A percentile compares a stretch with the other conserved stretches of the same genome.
These are phyloP conservation scores for Colletotrichum lentis DNA, from an alignment of 2,329 filamentous ascomycete genomes.

Conservation along the genomic window DNA sequence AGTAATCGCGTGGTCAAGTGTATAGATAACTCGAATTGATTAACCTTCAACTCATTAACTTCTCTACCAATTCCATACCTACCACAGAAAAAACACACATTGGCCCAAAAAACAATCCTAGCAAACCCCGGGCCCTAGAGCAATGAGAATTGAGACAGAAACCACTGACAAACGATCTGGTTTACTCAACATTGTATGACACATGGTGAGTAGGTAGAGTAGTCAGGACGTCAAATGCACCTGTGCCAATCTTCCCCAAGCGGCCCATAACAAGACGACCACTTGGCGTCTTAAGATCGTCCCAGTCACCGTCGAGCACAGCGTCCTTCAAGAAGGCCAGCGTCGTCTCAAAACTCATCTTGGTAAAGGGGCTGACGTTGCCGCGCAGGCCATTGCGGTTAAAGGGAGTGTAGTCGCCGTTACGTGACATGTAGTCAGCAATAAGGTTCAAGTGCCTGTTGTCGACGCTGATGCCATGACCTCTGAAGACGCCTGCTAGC, in stretches of 20 bases:
- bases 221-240: conserved; percentile 87
- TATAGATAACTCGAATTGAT: background rate
- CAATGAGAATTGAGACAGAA: conserved; percentile 5
- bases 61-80: conserved; percentile 26
- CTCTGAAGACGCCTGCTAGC: conserved; percentile 83
- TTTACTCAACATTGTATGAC: conserved; percentile 29
- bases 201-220: conserved; percentile 62
- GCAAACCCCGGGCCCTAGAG: conserved; percentile 15
- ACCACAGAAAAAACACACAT: conserved; percentile 24
- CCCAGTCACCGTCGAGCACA: conserved; percentile 87
- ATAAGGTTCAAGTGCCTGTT: conserved; percentile 93
- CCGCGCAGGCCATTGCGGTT: conserved; percentile 87
- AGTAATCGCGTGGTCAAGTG: no score
- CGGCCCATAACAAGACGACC: conserved; percentile 87
- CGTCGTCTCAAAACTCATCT: conserved; percentile 99
- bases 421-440: conserved; percentile 96
- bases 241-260: conserved; percentile 85
- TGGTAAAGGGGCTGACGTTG: conserved; percentile 90
- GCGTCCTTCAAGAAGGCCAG: conserved; percentile 93
- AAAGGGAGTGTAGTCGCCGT: conserved; percentile 88
- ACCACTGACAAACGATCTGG: background rate
- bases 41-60: conserved; percentile 27
- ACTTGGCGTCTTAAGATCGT: conserved; percentile 85
- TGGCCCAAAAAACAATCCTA: conserved; percentile 9
- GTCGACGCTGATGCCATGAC: conserved; percentile 93